Conservation (phyloP, 2,329 filamentous ascomycete species). For the Periconia sp. region DNA sequence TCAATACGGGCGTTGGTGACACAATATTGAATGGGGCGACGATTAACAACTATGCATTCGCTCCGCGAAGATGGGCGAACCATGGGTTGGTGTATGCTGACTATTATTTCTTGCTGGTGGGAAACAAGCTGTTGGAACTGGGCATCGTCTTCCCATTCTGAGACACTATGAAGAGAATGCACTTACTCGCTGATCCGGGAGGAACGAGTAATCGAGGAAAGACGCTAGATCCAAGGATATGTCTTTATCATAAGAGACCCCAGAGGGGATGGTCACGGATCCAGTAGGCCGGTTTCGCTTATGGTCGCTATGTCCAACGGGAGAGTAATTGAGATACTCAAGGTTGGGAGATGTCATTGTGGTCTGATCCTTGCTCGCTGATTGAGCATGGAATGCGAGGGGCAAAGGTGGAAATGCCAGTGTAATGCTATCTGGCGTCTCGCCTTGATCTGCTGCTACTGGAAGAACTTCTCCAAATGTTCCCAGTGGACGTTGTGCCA, state of each 20-base stretch:
- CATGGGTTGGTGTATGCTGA: slow-evolving; percentile 55
- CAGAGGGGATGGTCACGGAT: neutral
- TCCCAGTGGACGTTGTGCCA: slow-evolving; percentile 3
- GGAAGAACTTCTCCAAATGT: slow-evolving; percentile 4
- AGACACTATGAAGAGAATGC: slow-evolving; percentile 9
- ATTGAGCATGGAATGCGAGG: slow-evolving; percentile 31
- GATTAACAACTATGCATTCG: slow-evolving; percentile 51
- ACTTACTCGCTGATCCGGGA: slow-evolving; percentile 11
- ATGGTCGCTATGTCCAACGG: neutral
- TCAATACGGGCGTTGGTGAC: slow-evolving; percentile 39
- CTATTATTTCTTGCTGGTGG: slow-evolving; percentile 52
- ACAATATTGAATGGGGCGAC: slow-evolving; percentile 50
- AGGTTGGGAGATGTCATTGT: slow-evolving; percentile 2
- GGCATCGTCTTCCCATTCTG: slow-evolving; percentile 5
- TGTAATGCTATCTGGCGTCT: slow-evolving; percentile 28
- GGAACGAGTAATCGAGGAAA: slow-evolving; percentile 13
- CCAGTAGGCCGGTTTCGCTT: too few relatives aligned
- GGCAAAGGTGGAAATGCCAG: slow-evolving; percentile 45
- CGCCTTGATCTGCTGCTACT: slow-evolving; percentile 7
- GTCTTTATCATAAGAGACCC: neutral
- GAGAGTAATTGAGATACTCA: neutral
- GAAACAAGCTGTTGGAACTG: slow-evolving; percentile 48
- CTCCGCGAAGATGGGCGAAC: slow-evolving; percentile 49
- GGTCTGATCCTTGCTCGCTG: slow-evolving; percentile 2
- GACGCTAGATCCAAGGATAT: slow-evolving; percentile 7